A percentile compares a stretch with the other conserved stretches of the same genome.
Evolutionary conservation across 2,329 filamentous ascomycete species (phyloP).

Genomic region (Colletotrichum sp.): DNA sequence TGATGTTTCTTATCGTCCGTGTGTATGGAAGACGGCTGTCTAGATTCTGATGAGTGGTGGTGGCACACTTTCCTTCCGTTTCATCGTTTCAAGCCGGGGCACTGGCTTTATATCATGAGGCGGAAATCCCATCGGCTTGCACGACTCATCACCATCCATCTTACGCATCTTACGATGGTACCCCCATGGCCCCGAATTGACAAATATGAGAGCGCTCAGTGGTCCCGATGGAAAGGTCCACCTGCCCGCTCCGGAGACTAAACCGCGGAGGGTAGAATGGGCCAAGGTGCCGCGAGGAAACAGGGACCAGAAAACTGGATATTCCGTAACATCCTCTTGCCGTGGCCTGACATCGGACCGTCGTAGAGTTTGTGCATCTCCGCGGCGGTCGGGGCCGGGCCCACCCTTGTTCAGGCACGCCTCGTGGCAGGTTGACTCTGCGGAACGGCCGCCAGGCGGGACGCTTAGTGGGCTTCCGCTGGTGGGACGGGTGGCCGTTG

Average conservation of each 20-base stretch:
- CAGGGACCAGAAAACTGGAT: background rate
- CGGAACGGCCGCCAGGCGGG: background rate
- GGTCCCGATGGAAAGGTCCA: background rate
- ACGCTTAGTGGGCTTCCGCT: background rate
- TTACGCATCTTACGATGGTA: background rate
- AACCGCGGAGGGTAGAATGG: background rate
- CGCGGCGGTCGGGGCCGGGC: background rate
- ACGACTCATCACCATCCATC: background rate
- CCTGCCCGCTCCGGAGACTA: background rate
- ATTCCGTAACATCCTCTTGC: background rate
- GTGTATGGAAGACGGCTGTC: background rate
- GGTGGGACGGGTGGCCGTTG: background rate
- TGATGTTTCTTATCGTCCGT: background rate
- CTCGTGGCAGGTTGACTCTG: background rate
- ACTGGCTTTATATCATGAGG: background rate
- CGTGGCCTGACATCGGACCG: conserved; percentile 17
- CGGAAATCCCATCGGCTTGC: background rate
- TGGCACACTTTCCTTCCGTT: background rate
- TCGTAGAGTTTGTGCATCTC: conserved; percentile 10
- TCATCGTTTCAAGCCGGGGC: background rate
- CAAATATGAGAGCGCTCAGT: conserved; percentile 1
- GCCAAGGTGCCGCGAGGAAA: background rate
- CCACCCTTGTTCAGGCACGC: background rate
- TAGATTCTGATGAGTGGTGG: background rate
- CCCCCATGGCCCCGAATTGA: background rate